phyloP scores from a whole-genome alignment of 1,284 basidiomycete species.

The Irpex sp. region DNA sequence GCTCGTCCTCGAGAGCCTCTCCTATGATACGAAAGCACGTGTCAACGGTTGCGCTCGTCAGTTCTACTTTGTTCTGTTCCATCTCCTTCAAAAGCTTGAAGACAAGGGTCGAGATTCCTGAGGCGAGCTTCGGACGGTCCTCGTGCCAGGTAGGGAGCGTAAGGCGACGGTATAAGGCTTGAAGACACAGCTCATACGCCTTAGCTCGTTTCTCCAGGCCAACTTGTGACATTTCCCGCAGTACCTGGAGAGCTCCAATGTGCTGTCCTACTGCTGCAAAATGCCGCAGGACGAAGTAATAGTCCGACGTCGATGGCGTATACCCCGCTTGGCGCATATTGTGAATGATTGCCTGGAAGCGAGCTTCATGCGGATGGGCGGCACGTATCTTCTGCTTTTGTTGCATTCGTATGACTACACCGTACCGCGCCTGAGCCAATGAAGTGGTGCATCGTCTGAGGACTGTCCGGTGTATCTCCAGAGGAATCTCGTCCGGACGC shows the following conservation, averaged over 20 bases:
- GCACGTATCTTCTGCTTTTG: constrained; percentile 25
- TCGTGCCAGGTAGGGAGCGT: constrained; percentile 46
- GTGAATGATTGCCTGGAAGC: constrained; percentile 59
- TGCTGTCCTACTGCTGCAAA: constrained; percentile 71
- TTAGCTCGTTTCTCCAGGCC: constrained; percentile 44
- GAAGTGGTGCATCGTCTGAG: constrained; percentile 59
- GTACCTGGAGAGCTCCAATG: constrained; percentile 51
- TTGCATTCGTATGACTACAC: constrained; percentile 35
- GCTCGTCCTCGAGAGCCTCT: constrained; percentile 49
- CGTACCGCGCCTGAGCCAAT: constrained; percentile 39
- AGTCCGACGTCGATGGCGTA: constrained; percentile 57
- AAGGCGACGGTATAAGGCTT: constrained; percentile 63
- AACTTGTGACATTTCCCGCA: constrained; percentile 48
- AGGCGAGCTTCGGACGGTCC: constrained; percentile 30
- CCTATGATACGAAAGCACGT: constrained; percentile 63
- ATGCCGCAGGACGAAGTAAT: constrained; percentile 67
- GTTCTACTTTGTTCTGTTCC: constrained; percentile 40
- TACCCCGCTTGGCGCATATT: constrained; percentile 58
- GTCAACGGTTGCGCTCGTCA: constrained; percentile 60
- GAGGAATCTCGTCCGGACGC: constrained; percentile 46
- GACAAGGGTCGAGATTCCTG: constrained; percentile 43
- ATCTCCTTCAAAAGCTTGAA: constrained; percentile 55
- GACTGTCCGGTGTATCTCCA: constrained; percentile 63
- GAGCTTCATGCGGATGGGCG: constrained; percentile 54
- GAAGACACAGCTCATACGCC: constrained; percentile 62